phyloP scores from a whole-genome alignment of 1,284 basidiomycete species.

The Pseudozyma flocculosa region DNA sequence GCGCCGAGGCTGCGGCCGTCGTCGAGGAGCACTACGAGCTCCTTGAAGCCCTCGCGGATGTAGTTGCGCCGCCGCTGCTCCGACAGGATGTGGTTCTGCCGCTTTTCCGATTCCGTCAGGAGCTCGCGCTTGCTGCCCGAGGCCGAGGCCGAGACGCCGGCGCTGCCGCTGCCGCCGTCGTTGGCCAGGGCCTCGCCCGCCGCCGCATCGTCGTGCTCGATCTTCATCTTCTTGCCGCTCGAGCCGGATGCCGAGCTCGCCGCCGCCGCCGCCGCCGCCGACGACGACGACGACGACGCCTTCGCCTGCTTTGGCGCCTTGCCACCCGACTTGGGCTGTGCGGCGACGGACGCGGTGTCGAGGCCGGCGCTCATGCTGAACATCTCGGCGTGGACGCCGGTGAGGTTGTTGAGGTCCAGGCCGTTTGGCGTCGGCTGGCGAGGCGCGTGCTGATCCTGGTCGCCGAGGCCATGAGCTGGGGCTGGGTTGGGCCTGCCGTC shows the following conservation, averaged over 20 bases:
- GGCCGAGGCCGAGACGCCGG: constrained; percentile 1
- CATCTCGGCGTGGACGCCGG: constrained; percentile 38
- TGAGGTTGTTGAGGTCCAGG: constrained; percentile 20
- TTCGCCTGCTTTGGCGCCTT: constrained; percentile 3
- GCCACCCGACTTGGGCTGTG: not conserved
- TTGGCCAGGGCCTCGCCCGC: constrained; percentile 1
- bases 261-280: too few relatives aligned
- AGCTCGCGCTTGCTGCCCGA: constrained; percentile 32
- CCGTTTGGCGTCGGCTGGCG: not conserved
- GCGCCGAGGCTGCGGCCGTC: constrained; percentile 52
- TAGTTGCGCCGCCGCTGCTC: constrained; percentile 55
- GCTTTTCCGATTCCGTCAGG: constrained; percentile 48
- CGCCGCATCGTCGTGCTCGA: constrained; percentile 36
- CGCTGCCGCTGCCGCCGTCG: constrained; percentile 1
- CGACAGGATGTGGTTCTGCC: constrained; percentile 52
- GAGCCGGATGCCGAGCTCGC: too few relatives aligned
- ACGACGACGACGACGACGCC: too few relatives aligned
- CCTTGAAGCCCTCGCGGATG: constrained; percentile 54
- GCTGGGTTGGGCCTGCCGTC: too few relatives aligned
- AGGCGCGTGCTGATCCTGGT: not conserved
- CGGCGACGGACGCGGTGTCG: constrained; percentile 2
- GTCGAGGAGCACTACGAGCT: constrained; percentile 53
- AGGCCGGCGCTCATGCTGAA: constrained; percentile 36
- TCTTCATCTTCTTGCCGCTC: constrained; percentile 41
- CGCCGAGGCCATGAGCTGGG: too few relatives aligned